Conservation (phyloP, 129 eudicot genomes). For the Pulicaria dysenterica region DNA sequence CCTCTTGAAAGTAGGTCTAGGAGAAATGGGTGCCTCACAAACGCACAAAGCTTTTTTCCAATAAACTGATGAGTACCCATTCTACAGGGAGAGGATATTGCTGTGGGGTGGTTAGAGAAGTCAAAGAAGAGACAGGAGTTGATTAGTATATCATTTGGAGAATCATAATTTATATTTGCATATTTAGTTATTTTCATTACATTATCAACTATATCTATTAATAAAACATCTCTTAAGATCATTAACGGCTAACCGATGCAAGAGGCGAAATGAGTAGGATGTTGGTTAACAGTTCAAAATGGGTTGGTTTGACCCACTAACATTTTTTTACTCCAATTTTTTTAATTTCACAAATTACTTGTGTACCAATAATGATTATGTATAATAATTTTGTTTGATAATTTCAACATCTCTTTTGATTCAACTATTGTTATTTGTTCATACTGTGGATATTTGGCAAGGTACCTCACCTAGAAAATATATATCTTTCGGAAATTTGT, state of each 20-base stretch:
- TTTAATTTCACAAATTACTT: not conserved
- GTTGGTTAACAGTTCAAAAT: not conserved
- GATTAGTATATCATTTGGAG: too few species aligned
- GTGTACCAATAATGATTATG: too few species aligned
- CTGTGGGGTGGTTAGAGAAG: conserved; percentile 72
- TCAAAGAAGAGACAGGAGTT: conserved; percentile 94
- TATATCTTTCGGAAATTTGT: too few species aligned
- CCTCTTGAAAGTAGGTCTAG: too few species aligned
- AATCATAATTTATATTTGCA: too few species aligned
- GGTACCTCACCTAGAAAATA: too few species aligned
- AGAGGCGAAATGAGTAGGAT: conserved; percentile 6
- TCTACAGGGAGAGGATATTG: conserved; percentile 77
- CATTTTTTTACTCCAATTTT: not conserved
- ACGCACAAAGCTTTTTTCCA: not conserved
- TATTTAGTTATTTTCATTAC: not conserved
- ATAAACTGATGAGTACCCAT: conserved; percentile 25
- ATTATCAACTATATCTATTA: not conserved
- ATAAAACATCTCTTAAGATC: not conserved
- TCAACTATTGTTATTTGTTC: too few species aligned
- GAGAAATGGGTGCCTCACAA: too few species aligned
- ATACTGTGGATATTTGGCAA: too few species aligned
- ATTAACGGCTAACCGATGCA: not conserved
- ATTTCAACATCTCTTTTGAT: too few species aligned
- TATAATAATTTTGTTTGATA: too few species aligned
- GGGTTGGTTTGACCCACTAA: conserved; percentile 7